Evolutionary conservation across 257 asterid species (phyloP).

Genomic region (Capsicum pubescens): DNA sequence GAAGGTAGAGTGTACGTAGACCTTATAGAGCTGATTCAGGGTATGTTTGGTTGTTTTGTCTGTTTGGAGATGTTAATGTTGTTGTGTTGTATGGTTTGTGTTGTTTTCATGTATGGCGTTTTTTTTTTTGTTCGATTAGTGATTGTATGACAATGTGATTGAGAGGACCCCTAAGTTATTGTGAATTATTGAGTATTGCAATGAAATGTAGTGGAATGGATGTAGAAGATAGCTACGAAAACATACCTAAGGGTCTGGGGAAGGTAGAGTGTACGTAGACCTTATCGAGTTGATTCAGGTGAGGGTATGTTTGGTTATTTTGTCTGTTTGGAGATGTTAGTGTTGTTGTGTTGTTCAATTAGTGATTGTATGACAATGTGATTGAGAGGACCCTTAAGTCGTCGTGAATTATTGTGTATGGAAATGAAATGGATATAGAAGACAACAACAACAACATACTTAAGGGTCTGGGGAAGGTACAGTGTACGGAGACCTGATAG

Average conservation of each 20-base stretch:
- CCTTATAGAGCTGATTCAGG: no score
- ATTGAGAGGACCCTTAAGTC: neutral
- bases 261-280: no score
- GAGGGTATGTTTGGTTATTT: no score
- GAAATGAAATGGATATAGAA: neutral
- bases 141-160: neutral
- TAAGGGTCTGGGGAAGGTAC: neutral
- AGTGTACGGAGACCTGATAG: neutral
- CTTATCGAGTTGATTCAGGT: no score
- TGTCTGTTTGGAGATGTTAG: no score
- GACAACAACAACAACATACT: neutral
- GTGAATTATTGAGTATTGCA: neutral
- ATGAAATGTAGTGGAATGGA: neutral
- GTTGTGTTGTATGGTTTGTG: neutral
- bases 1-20: no score
- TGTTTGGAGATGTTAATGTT: no score
- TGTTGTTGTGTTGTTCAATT: no score
- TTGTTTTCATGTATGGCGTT: neutral
- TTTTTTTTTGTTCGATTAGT: neutral
- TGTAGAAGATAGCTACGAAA: neutral
- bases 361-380: neutral
- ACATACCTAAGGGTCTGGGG: no score
- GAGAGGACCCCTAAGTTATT: neutral
- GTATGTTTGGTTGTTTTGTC: no score
- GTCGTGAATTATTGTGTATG: neutral